Percentiles rank a stretch among this genome's conserved stretches.
Conservation (phyloP, 1,139 yeast species). For the Blastobotrys persicus region DNA sequence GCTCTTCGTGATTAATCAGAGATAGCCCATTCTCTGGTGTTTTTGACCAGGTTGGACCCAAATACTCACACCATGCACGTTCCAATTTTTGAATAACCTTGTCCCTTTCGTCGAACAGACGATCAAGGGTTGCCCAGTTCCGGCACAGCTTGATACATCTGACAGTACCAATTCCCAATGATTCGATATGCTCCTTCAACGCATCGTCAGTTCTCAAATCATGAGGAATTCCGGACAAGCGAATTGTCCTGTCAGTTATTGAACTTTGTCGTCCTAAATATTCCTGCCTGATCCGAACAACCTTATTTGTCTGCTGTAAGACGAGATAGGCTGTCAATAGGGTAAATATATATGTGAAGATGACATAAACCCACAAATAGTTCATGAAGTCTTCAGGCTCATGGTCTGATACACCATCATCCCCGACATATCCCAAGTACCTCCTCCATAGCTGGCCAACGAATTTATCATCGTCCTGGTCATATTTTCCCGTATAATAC, state of each 20-base stretch:
- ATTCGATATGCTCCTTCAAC: constrained; percentile 70
- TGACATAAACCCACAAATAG: constrained; percentile 72
- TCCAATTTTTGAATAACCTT: constrained; percentile 58
- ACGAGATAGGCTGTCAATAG: constrained; percentile 60
- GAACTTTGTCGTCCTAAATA: constrained; percentile 87
- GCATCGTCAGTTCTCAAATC: constrained; percentile 67
- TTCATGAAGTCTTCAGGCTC: constrained; percentile 39
- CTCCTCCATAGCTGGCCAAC: constrained; percentile 13
- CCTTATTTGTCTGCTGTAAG: constrained; percentile 64
- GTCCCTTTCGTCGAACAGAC: constrained; percentile 59
- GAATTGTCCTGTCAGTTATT: constrained; percentile 86
- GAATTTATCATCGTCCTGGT: constrained; percentile 48
- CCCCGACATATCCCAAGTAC: constrained; percentile 16
- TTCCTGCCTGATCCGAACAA: constrained; percentile 73
- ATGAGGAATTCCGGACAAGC: constrained; percentile 89
- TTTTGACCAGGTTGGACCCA: constrained; percentile 42
- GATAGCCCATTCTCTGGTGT: constrained; percentile 5
- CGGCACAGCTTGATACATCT: constrained; percentile 73
- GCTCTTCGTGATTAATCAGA: constrained; percentile 10
- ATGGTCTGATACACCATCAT: constrained; percentile 24
- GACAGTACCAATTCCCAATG: constrained; percentile 76
- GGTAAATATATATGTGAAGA: constrained; percentile 84
- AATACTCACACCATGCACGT: constrained; percentile 72
- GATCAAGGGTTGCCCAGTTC: constrained; percentile 76
- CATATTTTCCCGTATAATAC: constrained; percentile 66